Evolutionary conservation across 352 stramenopile species (phyloP), one percentile per base, ranked within the genome.

Genomic region (Globisporangium nodosum): DNA sequence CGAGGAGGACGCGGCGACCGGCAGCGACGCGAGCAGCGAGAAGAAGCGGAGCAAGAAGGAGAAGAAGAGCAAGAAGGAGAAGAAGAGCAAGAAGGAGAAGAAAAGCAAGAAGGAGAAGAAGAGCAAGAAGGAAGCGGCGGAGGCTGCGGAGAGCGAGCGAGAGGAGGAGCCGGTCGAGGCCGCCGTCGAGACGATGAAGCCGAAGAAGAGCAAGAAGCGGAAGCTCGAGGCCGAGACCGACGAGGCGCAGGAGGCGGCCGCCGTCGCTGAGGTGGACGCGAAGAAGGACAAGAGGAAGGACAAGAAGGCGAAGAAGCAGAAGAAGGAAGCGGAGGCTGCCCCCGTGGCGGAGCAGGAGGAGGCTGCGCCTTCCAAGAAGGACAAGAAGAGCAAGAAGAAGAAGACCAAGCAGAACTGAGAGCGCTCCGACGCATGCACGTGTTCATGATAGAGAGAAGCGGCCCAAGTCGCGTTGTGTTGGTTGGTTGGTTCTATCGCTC

Each of bases 11-110:
- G 63, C 61, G 30, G 61, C 57, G n/a, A 61, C 50, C 9, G 63
- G 70, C n/a, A 74, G 71, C 37, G 60, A 73, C 43, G 46, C 40
- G 33, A 76, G 79, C 51, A 82, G 77, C 50, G 60, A 70, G 35
- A 65, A 39, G 30, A 74, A 74, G 52, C 61, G 63, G 12, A 70
- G 64, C 20, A 66, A 60, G 9, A 54, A 70, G 39, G 58, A 65
- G 52, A 61, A 58, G 45, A 65, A 65, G 46, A 55, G 45, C 24
- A 60, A 49, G 39, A 54, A 59, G 50, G 24, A 40, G 8, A 45
- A 39, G 57, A 79, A 61, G 67, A 61, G 65, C 12, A 59, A 60
- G 43, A 66, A 75, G 47, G 45, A 31, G 0, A 52, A 61, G 31
- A 53, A 58, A 35, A 40, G 21, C 13, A 43, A 61, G 58, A 59